Evolutionary conservation across 345 rosid genomes (phyloP).

Genomic region (Pugionium dolabratum): DNA sequence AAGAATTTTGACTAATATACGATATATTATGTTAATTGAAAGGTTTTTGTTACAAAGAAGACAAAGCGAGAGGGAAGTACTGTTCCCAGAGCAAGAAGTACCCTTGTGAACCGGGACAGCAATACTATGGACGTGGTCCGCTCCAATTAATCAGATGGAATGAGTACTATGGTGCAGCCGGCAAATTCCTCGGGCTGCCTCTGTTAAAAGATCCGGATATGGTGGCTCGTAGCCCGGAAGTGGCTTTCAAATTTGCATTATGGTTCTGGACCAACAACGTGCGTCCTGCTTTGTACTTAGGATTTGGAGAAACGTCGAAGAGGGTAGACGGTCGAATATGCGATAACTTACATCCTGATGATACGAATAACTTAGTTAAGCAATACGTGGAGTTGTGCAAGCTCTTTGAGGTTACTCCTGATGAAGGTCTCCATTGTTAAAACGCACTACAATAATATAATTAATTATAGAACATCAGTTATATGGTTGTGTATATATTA

Average conservation of each 20-base stretch:
- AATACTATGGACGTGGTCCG: slow-evolving; percentile 36
- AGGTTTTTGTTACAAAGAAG: slow-evolving; percentile 40
- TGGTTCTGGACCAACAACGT: slow-evolving; percentile 56
- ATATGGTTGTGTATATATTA: background rate
- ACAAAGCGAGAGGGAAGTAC: slow-evolving; percentile 23
- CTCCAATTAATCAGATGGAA: slow-evolving; percentile 47
- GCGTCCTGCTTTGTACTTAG: slow-evolving; percentile 23
- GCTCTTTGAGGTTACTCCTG: slow-evolving; percentile 35
- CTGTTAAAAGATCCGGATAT: slow-evolving; percentile 44
- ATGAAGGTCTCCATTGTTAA: slow-evolving; percentile 20
- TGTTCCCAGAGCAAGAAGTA: slow-evolving; percentile 11
- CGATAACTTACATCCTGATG: slow-evolving; percentile 19
- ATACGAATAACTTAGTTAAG: slow-evolving; percentile 30
- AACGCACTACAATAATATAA: background rate
- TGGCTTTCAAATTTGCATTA: slow-evolving; percentile 47
- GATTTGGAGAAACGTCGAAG: slow-evolving; percentile 31
- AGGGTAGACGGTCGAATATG: slow-evolving; percentile 36
- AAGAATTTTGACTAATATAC: background rate
- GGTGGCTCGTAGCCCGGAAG: slow-evolving; percentile 36
- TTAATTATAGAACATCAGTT: background rate
- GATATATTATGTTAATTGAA: background rate
- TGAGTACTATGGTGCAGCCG: slow-evolving; percentile 52
- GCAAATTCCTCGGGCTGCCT: slow-evolving; percentile 33
- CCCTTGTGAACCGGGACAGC: slow-evolving; percentile 35
- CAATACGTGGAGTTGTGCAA: slow-evolving; percentile 44